Conservation (phyloP, 192 early-diverging fungal species). For the Backusella parvicylindrica region DNA sequence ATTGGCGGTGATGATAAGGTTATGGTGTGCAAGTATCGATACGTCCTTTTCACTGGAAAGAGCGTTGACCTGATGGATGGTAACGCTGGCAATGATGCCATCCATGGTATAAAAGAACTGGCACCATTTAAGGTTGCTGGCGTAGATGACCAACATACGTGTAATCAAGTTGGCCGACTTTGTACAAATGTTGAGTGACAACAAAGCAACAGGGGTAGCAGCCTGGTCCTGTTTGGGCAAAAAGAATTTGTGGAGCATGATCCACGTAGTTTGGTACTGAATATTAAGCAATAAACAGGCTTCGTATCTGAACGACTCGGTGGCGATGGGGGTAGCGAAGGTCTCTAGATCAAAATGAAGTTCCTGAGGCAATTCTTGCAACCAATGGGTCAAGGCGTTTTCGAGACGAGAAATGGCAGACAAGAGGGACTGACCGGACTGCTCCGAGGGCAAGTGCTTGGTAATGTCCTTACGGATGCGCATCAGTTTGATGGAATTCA, state of each 20-base stretch:
- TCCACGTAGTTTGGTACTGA: conserved; percentile 41
- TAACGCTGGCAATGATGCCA: conserved; percentile 37
- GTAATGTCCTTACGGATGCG: conserved; percentile 42
- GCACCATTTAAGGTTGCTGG: conserved; percentile 32
- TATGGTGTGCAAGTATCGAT: conserved; percentile 30
- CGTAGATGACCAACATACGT: conserved; percentile 35
- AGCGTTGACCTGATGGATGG: conserved; percentile 41
- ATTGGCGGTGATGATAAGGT: conserved; percentile 33
- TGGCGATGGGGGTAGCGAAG: conserved; percentile 4
- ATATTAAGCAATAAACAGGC: conserved; percentile 37
- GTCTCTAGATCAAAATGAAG: conserved; percentile 34
- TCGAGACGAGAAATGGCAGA: conserved; percentile 42
- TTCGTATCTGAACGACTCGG: conserved; percentile 32
- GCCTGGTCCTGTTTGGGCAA: conserved; percentile 41
- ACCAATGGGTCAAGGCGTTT: conserved; percentile 36
- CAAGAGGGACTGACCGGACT: conserved; percentile 38
- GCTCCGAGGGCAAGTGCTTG: conserved; percentile 39
- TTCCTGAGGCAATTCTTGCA: conserved; percentile 25
- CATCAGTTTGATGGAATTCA: conserved; percentile 42
- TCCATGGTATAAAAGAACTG: conserved; percentile 41
- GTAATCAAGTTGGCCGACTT: conserved; percentile 39
- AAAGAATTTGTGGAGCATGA: conserved; percentile 44
- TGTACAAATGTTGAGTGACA: conserved; percentile 42
- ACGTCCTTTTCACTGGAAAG: conserved; percentile 37
- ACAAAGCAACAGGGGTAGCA: conserved; percentile 35